Percentiles rank a stretch among this genome's conserved stretches.
Evolutionary conservation across 306 rosid genomes (phyloP).

Genomic region (Hippophae rhamnoides): DNA sequence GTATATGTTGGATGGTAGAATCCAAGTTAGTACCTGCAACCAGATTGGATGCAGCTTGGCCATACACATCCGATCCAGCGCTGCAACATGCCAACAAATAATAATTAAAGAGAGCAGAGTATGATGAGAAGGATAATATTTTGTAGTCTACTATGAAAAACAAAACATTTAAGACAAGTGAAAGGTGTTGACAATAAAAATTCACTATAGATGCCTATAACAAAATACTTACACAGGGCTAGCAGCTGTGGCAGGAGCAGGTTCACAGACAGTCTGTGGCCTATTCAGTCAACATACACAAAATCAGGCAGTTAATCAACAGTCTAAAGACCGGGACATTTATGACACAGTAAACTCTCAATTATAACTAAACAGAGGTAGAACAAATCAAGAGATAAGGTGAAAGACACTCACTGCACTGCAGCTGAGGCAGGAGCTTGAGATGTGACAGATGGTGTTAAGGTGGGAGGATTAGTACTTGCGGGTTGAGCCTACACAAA

Average conservation of each 20-base stretch:
- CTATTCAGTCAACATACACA: constrained; percentile 26
- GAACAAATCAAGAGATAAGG: background rate
- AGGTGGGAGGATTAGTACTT: constrained; percentile 24
- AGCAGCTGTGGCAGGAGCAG: constrained; percentile 37
- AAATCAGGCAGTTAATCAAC: background rate
- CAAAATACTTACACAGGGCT: constrained; percentile 29
- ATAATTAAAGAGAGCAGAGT: background rate
- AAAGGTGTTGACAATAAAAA: background rate
- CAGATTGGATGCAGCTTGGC: constrained; percentile 89
- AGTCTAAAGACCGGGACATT: background rate
- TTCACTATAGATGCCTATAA: background rate
- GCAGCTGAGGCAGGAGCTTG: constrained; percentile 32
- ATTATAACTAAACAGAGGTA: background rate
- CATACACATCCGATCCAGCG: constrained; percentile 54
- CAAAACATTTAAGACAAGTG: background rate
- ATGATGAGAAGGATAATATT: background rate
- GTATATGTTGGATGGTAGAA: constrained; percentile 65
- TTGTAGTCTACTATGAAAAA: background rate
- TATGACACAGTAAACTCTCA: background rate
- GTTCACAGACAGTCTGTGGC: constrained; percentile 28
- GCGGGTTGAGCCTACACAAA: constrained; percentile 26
- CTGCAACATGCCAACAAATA: constrained; percentile 35
- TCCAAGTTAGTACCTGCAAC: constrained; percentile 87
- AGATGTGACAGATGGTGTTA: constrained; percentile 23
- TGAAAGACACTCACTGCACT: constrained; percentile 34